These are phyloP conservation scores for Bertia moriformis DNA, from an alignment of 2,329 filamentous ascomycete genomes.

Conservation along the genomic window DNA sequence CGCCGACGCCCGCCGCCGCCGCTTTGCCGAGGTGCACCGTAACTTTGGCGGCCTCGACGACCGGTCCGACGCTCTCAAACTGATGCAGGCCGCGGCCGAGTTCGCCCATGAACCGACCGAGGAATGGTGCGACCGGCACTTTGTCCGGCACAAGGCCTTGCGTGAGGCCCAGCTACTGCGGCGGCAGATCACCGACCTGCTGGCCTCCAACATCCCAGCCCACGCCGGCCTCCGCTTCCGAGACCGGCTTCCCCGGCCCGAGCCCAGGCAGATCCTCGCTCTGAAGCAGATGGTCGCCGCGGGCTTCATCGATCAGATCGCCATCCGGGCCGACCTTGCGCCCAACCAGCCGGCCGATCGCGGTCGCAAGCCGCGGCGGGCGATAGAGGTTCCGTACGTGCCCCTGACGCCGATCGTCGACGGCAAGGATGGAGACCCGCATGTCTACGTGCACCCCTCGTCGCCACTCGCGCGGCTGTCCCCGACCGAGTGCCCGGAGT, in stretches of 20 bases:
- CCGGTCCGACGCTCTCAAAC: slow-evolving; percentile 75
- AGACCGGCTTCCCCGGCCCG: slow-evolving; percentile 41
- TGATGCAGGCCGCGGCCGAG: slow-evolving; percentile 75
- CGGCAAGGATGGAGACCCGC: slow-evolving; percentile 39
- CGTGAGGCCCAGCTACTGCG: slow-evolving; percentile 75
- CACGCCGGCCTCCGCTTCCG: slow-evolving; percentile 41
- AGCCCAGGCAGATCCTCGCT: slow-evolving; percentile 57
- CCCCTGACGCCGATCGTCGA: slow-evolving; percentile 59
- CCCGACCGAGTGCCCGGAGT: slow-evolving; percentile 65
- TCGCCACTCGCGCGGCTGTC: slow-evolving; percentile 63
- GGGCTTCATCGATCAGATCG: slow-evolving; percentile 87
- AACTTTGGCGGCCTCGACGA: slow-evolving; percentile 72
- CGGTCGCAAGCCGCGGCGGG: slow-evolving; percentile 57
- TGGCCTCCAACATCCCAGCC: slow-evolving; percentile 58
- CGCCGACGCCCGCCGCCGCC: slow-evolving; percentile 39
- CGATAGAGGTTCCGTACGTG: slow-evolving; percentile 82
- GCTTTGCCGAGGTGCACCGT: slow-evolving; percentile 58
- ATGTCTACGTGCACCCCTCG: slow-evolving; percentile 76
- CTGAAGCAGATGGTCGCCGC: slow-evolving; percentile 84
- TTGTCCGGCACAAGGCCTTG: slow-evolving; percentile 75
- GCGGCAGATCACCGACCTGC: slow-evolving; percentile 66
- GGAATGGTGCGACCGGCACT: slow-evolving; percentile 67
- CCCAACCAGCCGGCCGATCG: slow-evolving; percentile 53
- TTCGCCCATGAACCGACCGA: slow-evolving; percentile 64
- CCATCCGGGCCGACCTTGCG: slow-evolving; percentile 77